phyloP scores from a whole-genome alignment of 2,329 filamentous ascomycete species.

The Clarireedia monteithiana region DNA sequence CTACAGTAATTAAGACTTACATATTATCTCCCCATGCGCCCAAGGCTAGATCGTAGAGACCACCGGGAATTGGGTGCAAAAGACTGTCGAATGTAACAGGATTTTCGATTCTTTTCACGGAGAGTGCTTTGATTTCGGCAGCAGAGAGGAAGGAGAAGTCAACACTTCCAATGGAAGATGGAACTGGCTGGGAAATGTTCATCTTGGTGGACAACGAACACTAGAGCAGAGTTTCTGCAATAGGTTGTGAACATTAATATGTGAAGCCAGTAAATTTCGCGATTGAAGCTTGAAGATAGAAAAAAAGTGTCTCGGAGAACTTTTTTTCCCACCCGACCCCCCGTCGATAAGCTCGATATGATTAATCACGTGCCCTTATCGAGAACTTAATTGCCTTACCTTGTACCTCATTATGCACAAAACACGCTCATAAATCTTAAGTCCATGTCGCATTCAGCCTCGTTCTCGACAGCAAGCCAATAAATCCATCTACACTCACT shows the following conservation, averaged over 20 bases:
- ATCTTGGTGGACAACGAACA: conserved; percentile 33
- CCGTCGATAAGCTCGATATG: conserved; percentile 2
- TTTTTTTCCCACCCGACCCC: conserved; percentile 7
- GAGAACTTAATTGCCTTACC: not conserved
- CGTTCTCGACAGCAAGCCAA: too few species aligned
- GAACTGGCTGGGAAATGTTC: conserved; percentile 74
- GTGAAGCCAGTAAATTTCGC: not conserved
- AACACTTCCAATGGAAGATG: conserved; percentile 76
- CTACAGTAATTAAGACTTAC: conserved; percentile 42
- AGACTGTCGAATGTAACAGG: conserved; percentile 90
- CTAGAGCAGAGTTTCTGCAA: conserved; percentile 10
- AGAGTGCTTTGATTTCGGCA: conserved; percentile 79
- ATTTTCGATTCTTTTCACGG: conserved; percentile 90
- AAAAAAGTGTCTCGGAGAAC: conserved; percentile 8
- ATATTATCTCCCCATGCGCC: conserved; percentile 81
- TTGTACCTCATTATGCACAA: not conserved
- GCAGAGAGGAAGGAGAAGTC: conserved; percentile 81
- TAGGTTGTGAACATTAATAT: conserved; percentile 3
- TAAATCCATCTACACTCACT: not conserved
- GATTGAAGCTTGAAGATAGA: conserved; percentile 3
- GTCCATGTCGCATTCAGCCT: too few species aligned
- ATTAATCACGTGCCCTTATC: not conserved
- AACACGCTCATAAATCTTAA: too few species aligned
- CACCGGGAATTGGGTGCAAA: conserved; percentile 80
- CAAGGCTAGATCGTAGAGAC: conserved; percentile 85